Percentiles rank a stretch among this genome's conserved stretches.
phyloP scores from a whole-genome alignment of 345 rosid genomes.

The Punica granatum region DNA sequence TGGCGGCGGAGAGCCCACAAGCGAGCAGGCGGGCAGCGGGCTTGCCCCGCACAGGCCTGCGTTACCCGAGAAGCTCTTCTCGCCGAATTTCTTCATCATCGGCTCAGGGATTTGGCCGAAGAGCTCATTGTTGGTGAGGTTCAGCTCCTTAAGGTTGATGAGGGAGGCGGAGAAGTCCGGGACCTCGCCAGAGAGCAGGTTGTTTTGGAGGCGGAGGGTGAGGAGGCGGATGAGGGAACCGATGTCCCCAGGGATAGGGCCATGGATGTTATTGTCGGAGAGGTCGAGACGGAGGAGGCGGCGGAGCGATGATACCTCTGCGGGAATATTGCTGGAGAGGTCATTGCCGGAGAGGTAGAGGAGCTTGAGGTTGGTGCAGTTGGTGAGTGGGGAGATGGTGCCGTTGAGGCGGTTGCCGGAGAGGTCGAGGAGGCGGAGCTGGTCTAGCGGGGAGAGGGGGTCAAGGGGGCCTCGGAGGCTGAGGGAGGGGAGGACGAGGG shows the following conservation, averaged over 20 bases:
- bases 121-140: constrained; percentile 67
- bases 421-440: constrained; percentile 82
- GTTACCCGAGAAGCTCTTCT: constrained; percentile 61
- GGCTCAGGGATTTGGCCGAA: constrained; percentile 55
- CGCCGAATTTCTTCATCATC: constrained; percentile 49
- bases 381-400: constrained; percentile 44
- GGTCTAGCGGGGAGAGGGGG: constrained; percentile 58
- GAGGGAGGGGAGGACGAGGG: constrained; percentile 58
- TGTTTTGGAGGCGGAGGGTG: constrained; percentile 75
- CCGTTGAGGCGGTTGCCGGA: constrained; percentile 83
- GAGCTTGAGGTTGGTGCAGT: constrained; percentile 66
- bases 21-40: constrained; percentile 59
- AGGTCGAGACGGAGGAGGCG: constrained; percentile 66
- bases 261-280: constrained; percentile 77
- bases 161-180: constrained; percentile 61
- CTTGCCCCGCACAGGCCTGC: constrained; percentile 71
- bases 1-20: constrained; percentile 32
- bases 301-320: constrained; percentile 43
- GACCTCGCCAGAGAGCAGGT: constrained; percentile 67
- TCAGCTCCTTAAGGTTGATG: constrained; percentile 36
- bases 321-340: constrained; percentile 67
- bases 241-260: constrained; percentile 45
- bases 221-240: constrained; percentile 48
- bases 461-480: constrained; percentile 73
- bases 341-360: constrained; percentile 73